phyloP scores from a whole-genome alignment of 2,329 filamentous ascomycete genomes.

The Fusarium longipes region DNA sequence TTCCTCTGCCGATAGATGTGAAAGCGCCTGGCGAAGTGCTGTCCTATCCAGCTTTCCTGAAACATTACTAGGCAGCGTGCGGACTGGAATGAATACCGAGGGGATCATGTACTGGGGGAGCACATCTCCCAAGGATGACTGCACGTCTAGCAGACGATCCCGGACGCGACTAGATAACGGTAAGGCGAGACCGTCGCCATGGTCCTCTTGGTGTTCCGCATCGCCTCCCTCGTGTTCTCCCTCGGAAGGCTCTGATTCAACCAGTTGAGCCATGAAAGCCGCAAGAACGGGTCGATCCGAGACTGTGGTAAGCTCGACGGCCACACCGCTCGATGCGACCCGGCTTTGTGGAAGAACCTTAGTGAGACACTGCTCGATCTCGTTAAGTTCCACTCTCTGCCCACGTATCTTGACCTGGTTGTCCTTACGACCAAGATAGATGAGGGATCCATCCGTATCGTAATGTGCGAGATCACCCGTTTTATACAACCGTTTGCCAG shows the following conservation, averaged over 20 bases:
- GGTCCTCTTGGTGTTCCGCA: neutral
- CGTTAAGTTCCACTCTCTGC: conserved; percentile 61
- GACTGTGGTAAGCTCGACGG: conserved; percentile 4
- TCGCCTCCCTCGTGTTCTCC: conserved; percentile 1
- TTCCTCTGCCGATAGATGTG: conserved; percentile 6
- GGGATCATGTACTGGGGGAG: conserved; percentile 3
- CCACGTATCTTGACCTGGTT: conserved; percentile 64
- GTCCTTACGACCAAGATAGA: conserved; percentile 9
- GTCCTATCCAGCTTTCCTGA: conserved; percentile 15
- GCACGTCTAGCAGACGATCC: conserved; percentile 6
- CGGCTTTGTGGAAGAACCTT: conserved; percentile 7
- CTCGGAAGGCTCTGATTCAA: neutral
- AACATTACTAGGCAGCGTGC: conserved; percentile 1
- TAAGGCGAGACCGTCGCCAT: conserved; percentile 3
- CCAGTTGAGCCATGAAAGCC: conserved; percentile 9
- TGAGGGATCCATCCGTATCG: conserved; percentile 6
- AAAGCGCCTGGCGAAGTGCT: conserved; percentile 11
- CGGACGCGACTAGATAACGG: conserved; percentile 2
- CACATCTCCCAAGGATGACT: conserved; percentile 3
- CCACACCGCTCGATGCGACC: conserved; percentile 7
- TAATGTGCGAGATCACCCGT: conserved; percentile 4
- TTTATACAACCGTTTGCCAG: conserved; percentile 9
- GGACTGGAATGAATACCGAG: conserved; percentile 4
- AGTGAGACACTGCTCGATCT: conserved; percentile 18
- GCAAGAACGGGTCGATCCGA: conserved; percentile 5